Evolutionary conservation across 306 rosid genomes (phyloP), one percentile per base, ranked within the genome.

Genomic region (Cicer cuneatum): DNA sequence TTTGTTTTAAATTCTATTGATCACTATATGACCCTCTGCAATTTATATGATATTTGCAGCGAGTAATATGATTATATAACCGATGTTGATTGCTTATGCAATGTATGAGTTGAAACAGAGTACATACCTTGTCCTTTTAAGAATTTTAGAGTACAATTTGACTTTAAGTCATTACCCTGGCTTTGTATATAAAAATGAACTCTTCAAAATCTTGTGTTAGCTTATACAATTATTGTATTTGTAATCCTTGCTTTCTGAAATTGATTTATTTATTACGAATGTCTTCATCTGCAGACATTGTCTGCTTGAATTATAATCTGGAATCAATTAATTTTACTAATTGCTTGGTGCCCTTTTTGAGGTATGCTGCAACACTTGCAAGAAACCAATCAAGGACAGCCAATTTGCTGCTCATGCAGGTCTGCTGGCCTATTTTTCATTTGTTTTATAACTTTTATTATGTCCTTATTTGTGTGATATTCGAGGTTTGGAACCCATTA

Each of bases 291-390:
- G 72, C 67, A 33, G 72, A 71, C 76, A 63, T 76, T 79, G 58
- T 73, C 73, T 68, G 37, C 67, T 54, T 70, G 48, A 51, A 49
- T 10, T 74, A 60, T 61, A 57, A 53, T 57, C 47, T 76, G 4
- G 14, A 66, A 18, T 62, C 52, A 46, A 60, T 56, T 83, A 45
- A 46, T 77, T 54, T 59, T 38, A 86, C 77, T 83, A 62, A 71
- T 81, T 75, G 29, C 77, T 84, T 81, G 42, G 5, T 79, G 72
- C 86, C 68, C 69, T 65, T 71, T 69, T 84, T 81, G 61, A 94
- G 99, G 99, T 94, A 69, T 83, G 92, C 78, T 94, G 99, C 87
- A 92, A 90, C 83, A 83, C 66, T 81, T 94, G 99, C 87, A 94
- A 94, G 89, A 94, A 86, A 84, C 93, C 96, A 71, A 77, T 94